These are phyloP conservation scores for Aspergillus bridgeri DNA, from an alignment of 495 filamentous ascomycete species.

Conservation along the genomic window DNA sequence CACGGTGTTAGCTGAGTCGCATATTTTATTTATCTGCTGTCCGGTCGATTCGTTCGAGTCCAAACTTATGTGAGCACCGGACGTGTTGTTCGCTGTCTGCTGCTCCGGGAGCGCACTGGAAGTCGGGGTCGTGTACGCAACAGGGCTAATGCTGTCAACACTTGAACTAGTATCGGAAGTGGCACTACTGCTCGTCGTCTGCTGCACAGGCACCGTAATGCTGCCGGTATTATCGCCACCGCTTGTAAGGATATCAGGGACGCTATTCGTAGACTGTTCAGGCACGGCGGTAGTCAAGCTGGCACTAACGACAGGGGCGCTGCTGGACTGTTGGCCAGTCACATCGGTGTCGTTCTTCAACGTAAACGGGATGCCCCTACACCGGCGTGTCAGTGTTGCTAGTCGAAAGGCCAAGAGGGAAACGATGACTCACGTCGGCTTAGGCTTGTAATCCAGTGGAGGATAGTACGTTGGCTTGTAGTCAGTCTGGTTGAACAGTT, in stretches of 20 bases:
- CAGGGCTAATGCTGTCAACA: not conserved
- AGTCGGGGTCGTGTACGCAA: not conserved
- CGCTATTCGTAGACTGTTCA: not conserved
- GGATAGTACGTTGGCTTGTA: not conserved
- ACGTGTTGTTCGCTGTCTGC: not conserved
- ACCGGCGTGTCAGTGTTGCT: not conserved
- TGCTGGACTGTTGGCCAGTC: not conserved
- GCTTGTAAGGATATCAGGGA: no score
- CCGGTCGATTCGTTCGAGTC: not conserved
- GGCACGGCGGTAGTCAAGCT: not conserved
- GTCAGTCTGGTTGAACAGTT: no score
- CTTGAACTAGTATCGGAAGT: not conserved
- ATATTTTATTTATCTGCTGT: not conserved
- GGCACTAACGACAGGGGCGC: not conserved
- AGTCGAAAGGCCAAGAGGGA: not conserved
- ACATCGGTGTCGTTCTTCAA: not conserved
- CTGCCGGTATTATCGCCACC: not conserved
- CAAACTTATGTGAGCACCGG: not conserved
- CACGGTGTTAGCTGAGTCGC: constrained; percentile 6
- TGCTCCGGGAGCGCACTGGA: not conserved
- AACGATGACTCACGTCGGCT: not conserved
- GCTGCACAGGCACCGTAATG: not conserved
- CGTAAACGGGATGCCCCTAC: not conserved
- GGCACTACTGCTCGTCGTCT: not conserved
- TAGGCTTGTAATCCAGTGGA: not conserved